A percentile compares a stretch with the other conserved stretches of the same genome.
These are phyloP conservation scores for Talaromyces sp. DNA, from an alignment of 2,329 filamentous ascomycete species.

Conservation along the genomic window DNA sequence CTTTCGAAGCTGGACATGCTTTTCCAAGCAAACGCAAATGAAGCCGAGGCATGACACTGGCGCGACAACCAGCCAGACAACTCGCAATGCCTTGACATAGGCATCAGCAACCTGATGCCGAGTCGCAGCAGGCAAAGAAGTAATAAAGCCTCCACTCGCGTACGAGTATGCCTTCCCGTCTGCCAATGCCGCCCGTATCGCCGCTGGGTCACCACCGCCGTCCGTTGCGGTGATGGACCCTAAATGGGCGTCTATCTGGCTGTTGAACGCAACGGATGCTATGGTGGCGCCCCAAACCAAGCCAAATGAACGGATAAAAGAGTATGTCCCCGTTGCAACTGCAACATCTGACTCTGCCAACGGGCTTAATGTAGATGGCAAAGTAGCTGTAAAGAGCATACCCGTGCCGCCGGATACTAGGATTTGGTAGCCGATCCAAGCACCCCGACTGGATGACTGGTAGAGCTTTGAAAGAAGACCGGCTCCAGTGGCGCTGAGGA, in stretches of 20 bases:
- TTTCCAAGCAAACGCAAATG: not conserved
- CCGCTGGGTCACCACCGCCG: not conserved
- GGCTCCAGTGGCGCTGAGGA: not conserved
- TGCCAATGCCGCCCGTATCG: not conserved
- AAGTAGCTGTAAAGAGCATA: not conserved
- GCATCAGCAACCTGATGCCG: not conserved
- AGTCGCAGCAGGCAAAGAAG: not conserved
- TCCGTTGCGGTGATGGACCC: not conserved
- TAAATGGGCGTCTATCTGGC: not conserved
- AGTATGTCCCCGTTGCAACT: not conserved
- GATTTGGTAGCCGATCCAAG: not conserved
- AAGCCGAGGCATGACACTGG: not conserved
- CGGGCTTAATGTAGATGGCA: not conserved
- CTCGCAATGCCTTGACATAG: not conserved
- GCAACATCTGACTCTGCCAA: constrained; percentile 1
- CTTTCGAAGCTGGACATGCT: not conserved
- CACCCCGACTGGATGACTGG: not conserved
- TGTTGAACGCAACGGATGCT: not conserved
- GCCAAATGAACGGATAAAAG: constrained; percentile 1
- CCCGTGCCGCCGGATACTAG: not conserved
- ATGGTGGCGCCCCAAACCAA: not conserved
- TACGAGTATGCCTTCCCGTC: not conserved
- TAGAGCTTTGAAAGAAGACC: not conserved
- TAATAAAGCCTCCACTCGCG: not conserved
- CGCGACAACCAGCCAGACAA: not conserved